Evolutionary conservation across 805 yeast genomes (phyloP).

Genomic region (Ogataea pini): DNA sequence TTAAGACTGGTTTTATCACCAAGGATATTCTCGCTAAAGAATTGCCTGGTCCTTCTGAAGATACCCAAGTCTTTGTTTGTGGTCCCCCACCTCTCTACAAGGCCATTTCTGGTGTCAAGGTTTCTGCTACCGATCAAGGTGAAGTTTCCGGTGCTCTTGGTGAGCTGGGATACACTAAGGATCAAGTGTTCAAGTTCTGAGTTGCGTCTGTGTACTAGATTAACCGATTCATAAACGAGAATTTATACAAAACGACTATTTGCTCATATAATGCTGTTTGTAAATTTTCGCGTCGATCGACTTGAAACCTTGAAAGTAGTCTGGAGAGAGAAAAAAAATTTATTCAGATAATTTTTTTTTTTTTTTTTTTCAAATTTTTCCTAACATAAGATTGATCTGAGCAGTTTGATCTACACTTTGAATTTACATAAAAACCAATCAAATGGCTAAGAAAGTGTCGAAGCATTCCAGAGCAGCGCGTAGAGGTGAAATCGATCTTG

Average conservation of each 20-base stretch:
- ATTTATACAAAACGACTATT: neutral
- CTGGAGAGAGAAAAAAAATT: neutral
- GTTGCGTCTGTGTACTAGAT: neutral
- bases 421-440: neutral
- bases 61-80: conserved; percentile 80
- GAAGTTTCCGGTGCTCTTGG: conserved; percentile 84
- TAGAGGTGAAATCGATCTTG: conserved; percentile 52
- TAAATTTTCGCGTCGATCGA: neutral
- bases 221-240: neutral
- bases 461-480: conserved; percentile 79
- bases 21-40: conserved; percentile 65
- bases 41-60: conserved; percentile 64
- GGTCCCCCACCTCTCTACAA: conserved; percentile 94
- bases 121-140: conserved; percentile 90
- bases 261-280: too few relatives aligned
- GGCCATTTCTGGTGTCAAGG: conserved; percentile 83
- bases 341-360: neutral
- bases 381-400: neutral
- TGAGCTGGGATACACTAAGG: conserved; percentile 85
- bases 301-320: neutral
- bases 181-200: conserved; percentile 86
- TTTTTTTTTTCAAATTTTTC: neutral
- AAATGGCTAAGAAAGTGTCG: conserved; percentile 44
- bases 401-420: neutral
- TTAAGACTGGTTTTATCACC: conserved; percentile 73